Evolutionary conservation across 2,329 filamentous ascomycete species (phyloP).

Genomic region (Trematosphaeria pertusa): DNA sequence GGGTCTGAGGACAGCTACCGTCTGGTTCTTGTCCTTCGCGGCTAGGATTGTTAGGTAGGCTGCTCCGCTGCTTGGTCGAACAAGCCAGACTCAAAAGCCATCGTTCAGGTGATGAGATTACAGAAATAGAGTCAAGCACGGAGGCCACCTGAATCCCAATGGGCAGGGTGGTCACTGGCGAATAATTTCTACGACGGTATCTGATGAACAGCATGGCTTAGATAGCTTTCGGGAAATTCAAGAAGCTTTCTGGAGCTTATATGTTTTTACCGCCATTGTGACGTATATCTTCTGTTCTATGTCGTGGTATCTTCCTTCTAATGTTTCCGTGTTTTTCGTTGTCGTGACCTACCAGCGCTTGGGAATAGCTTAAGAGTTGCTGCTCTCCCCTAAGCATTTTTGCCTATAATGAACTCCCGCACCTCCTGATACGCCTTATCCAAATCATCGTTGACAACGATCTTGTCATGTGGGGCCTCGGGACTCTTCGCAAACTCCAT

Average conservation of each 20-base stretch:
- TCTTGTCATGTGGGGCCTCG: constrained; percentile 58
- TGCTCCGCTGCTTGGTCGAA: constrained; percentile 68
- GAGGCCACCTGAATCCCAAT: constrained; percentile 64
- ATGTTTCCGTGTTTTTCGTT: too few species aligned
- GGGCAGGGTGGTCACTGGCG: constrained; percentile 52
- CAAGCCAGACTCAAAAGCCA: constrained; percentile 64
- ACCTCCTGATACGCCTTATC: constrained; percentile 59
- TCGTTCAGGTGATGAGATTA: constrained; percentile 83
- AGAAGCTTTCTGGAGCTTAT: too few species aligned
- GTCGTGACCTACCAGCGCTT: too few species aligned
- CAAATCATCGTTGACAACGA: constrained; percentile 60
- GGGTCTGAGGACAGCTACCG: constrained; percentile 52
- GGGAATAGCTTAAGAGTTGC: too few species aligned
- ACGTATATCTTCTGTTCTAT: constrained; percentile 5
- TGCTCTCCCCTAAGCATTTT: too few species aligned
- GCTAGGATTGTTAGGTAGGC: constrained; percentile 29
- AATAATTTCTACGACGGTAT: constrained; percentile 55
- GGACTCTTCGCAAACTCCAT: constrained; percentile 49
- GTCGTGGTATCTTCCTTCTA: constrained; percentile 17
- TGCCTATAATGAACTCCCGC: constrained; percentile 58
- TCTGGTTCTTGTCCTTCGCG: constrained; percentile 15
- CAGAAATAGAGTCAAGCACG: constrained; percentile 99
- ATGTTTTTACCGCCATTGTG: constrained; percentile 1
- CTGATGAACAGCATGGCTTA: constrained; percentile 51
- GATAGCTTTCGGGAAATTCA: too few species aligned